Evolutionary conservation across 23 red algal genomes (phyloP).

Genomic region (Cyanidioschyzon merolae): DNA sequence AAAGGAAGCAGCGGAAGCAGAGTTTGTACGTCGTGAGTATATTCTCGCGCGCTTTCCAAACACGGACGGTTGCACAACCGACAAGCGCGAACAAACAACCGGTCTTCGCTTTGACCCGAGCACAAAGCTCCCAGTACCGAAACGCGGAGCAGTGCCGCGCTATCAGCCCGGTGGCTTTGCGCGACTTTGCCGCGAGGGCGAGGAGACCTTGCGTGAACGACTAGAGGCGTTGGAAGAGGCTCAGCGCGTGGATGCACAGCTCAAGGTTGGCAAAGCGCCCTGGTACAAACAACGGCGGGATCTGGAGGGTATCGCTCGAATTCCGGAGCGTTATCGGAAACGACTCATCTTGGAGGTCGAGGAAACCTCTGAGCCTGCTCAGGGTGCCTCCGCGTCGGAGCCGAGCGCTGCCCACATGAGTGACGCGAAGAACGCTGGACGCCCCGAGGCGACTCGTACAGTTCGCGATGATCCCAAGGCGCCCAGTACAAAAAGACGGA

Average conservation of each 20-base stretch:
- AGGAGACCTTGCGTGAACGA: constrained; percentile 8
- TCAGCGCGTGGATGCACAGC: not conserved
- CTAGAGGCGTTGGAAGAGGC: constrained; percentile 8
- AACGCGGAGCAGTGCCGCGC: not conserved
- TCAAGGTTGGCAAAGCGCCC: not conserved
- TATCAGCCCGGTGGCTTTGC: not conserved
- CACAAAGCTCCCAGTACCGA: not conserved
- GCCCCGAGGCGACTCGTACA: not conserved
- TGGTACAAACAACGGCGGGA: constrained; percentile 4
- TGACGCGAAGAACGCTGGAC: not conserved
- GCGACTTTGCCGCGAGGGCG: constrained; percentile 8
- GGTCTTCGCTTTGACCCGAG: not conserved
- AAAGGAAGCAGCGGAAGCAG: not conserved
- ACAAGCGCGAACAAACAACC: not conserved
- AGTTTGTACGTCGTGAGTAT: constrained; percentile 3
- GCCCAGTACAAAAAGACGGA: not conserved
- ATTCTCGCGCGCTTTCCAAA: not conserved
- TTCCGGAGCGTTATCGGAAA: constrained; percentile 13
- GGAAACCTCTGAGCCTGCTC: not conserved
- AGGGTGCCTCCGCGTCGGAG: not conserved
- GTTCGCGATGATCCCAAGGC: not conserved
- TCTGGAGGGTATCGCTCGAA: constrained; percentile 6
- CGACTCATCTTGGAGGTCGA: constrained; percentile 9
- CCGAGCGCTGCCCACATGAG: not conserved
- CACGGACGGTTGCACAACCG: not conserved